These are phyloP conservation scores for Myxozyma mucilagina DNA, from an alignment of 805 yeast species.

Conservation along the genomic window DNA sequence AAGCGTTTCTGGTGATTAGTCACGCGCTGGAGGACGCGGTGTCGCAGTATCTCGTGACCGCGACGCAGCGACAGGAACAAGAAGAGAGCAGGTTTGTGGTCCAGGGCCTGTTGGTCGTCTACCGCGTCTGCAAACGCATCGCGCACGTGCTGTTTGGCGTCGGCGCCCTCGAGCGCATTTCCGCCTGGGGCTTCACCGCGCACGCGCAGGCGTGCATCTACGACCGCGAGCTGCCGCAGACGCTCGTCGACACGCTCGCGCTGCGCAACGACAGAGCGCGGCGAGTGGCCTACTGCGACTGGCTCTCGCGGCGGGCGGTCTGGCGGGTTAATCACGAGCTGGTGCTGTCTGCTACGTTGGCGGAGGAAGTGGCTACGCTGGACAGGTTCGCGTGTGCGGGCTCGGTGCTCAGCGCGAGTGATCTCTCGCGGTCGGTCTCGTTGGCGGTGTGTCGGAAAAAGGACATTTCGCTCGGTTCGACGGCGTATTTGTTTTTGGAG, in stretches of 20 bases:
- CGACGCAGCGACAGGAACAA: too few species aligned
- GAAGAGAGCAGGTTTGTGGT: too few species aligned
- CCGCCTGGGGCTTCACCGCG: conserved; percentile 21
- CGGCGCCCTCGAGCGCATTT: conserved; percentile 22
- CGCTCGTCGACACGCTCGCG: not conserved
- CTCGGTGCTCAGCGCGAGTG: conserved; percentile 7
- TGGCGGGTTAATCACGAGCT: conserved; percentile 31
- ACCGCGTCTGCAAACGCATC: conserved; percentile 17
- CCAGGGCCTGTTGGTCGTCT: conserved; percentile 3
- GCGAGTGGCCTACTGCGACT: not conserved
- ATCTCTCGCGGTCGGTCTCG: conserved; percentile 17
- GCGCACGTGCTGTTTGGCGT: conserved; percentile 14
- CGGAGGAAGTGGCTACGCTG: conserved; percentile 13
- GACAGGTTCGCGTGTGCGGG: conserved; percentile 7
- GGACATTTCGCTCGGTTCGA: conserved; percentile 12
- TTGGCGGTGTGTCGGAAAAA: conserved; percentile 21
- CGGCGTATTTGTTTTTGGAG: conserved; percentile 15
- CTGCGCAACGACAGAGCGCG: not conserved
- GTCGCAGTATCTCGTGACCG: not conserved
- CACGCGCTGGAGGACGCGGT: conserved; percentile 10
- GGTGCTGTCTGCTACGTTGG: conserved; percentile 19
- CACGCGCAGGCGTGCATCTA: conserved; percentile 1
- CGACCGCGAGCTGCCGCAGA: not conserved
- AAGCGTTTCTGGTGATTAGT: not conserved
- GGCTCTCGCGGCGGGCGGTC: conserved; percentile 24